Conservation (phyloP, 2,329 filamentous ascomycete genomes). For the Trichoderma harzianum region DNA sequence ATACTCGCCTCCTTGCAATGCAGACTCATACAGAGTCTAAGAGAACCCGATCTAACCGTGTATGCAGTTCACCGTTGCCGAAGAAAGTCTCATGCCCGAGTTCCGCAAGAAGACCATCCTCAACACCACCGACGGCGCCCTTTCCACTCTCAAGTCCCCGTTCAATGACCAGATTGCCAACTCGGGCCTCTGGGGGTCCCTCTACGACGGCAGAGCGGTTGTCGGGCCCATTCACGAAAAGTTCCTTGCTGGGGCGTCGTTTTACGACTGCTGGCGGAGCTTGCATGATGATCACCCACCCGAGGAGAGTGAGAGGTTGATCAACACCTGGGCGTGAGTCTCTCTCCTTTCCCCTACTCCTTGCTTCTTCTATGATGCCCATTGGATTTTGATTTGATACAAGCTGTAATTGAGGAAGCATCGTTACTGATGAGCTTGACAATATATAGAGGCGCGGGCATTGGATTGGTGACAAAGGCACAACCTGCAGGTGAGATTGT, state of each 20-base stretch:
- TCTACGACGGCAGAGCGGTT: slow-evolving; percentile 45
- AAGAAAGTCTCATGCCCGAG: slow-evolving; percentile 42
- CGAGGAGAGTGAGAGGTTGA: slow-evolving; percentile 33
- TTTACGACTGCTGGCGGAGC: slow-evolving; percentile 41
- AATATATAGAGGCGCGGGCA: slow-evolving; percentile 37
- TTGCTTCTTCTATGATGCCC: background rate
- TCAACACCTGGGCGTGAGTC: slow-evolving; percentile 37
- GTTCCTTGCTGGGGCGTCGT: slow-evolving; percentile 37
- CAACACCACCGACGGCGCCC: slow-evolving; percentile 41
- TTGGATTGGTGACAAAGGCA: slow-evolving; percentile 43
- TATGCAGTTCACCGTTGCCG: slow-evolving; percentile 41
- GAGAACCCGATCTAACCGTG: background rate
- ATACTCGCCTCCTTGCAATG: too few species aligned
- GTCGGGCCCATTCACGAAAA: slow-evolving; percentile 39
- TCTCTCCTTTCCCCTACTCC: background rate
- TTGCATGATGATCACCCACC: slow-evolving; percentile 37
- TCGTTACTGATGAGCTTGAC: slow-evolving; percentile 14
- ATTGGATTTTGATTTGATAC: background rate
- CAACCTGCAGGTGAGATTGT: slow-evolving; percentile 44
- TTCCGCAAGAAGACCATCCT: slow-evolving; percentile 41
- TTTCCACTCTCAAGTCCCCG: slow-evolving; percentile 44
- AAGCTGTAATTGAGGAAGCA: background rate
- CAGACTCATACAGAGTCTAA: background rate
- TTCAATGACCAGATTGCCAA: slow-evolving; percentile 42
- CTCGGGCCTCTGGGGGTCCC: slow-evolving; percentile 39